phyloP scores from a whole-genome alignment of 148 eudicot species.

The Oxyria digyna region DNA sequence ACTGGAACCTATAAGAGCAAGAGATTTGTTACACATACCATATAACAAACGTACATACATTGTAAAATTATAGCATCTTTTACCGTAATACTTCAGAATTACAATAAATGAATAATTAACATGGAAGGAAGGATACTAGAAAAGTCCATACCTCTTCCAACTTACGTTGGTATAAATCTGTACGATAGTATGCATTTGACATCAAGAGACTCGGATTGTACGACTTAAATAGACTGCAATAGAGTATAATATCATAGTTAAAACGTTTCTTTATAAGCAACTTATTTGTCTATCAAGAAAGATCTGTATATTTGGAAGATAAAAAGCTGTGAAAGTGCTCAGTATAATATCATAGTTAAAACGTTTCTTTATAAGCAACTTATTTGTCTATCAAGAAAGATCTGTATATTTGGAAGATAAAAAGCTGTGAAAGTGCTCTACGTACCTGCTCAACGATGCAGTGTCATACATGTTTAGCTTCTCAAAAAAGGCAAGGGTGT shows the following conservation, averaged over 20 bases:
- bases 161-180: constrained; percentile 65
- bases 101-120: no score
- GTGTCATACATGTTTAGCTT: constrained; percentile 83
- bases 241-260: constrained; percentile 2
- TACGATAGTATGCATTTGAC: constrained; percentile 91
- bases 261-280: not conserved
- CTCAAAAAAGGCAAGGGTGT: constrained; percentile 96
- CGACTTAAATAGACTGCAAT: constrained; percentile 72
- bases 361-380: not conserved
- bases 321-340: not conserved
- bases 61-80: not conserved
- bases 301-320: not conserved
- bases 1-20: constrained; percentile 60
- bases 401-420: not conserved
- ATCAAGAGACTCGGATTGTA: constrained; percentile 66
- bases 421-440: not conserved
- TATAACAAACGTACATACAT: not conserved
- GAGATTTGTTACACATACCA: not conserved
- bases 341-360: constrained; percentile 2
- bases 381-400: not conserved
- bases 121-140: constrained; percentile 11
- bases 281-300: not conserved
- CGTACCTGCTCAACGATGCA: constrained; percentile 87
- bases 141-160: constrained; percentile 66
- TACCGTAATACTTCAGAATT: not conserved